A percentile compares a stretch with the other conserved stretches of the same genome.
phyloP scores from a whole-genome alignment of 305 asterid species.

The Andrographis paniculata region DNA sequence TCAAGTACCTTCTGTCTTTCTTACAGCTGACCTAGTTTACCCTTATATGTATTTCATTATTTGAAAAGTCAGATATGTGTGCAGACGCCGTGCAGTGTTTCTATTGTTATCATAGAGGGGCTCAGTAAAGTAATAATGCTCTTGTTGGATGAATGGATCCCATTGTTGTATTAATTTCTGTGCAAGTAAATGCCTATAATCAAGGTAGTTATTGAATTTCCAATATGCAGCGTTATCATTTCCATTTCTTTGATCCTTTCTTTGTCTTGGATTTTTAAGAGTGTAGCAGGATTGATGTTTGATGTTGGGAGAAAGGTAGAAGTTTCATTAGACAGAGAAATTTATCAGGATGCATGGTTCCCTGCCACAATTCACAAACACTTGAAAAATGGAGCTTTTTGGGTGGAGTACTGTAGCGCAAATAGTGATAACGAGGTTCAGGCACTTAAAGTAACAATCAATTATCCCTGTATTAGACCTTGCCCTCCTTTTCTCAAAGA shows the following conservation, averaged over 20 bases:
- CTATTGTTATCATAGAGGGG: too few species aligned
- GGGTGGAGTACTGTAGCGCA: slow-evolving; percentile 33
- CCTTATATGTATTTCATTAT: too few species aligned
- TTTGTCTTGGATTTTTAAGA: slow-evolving; percentile 34
- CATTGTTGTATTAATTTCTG: neutral
- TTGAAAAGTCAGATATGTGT: too few species aligned
- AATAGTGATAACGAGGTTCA: slow-evolving; percentile 11
- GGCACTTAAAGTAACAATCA: slow-evolving; percentile 25
- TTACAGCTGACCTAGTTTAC: too few species aligned
- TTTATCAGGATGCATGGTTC: slow-evolving; percentile 50
- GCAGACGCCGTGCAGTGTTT: too few species aligned
- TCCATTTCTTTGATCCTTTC: slow-evolving; percentile 17
- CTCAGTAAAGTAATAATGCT: too few species aligned
- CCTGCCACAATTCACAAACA: slow-evolving; percentile 39
- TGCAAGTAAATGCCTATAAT: slow-evolving; percentile 2
- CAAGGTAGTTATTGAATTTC: slow-evolving; percentile 4
- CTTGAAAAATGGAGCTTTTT: slow-evolving; percentile 30
- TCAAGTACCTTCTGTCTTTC: too few species aligned
- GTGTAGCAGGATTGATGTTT: slow-evolving; percentile 47
- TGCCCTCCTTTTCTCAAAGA: slow-evolving; percentile 57
- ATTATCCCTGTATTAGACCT: slow-evolving; percentile 55
- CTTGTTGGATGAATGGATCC: neutral
- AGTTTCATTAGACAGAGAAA: slow-evolving; percentile 44
- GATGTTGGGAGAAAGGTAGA: slow-evolving; percentile 61
- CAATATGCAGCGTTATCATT: slow-evolving; percentile 11